Percentiles rank a stretch among this genome's conserved stretches.
These are phyloP conservation scores for Acanthamoeba royreba DNA, from an alignment of 208 protist genomes.

Conservation along the genomic window DNA sequence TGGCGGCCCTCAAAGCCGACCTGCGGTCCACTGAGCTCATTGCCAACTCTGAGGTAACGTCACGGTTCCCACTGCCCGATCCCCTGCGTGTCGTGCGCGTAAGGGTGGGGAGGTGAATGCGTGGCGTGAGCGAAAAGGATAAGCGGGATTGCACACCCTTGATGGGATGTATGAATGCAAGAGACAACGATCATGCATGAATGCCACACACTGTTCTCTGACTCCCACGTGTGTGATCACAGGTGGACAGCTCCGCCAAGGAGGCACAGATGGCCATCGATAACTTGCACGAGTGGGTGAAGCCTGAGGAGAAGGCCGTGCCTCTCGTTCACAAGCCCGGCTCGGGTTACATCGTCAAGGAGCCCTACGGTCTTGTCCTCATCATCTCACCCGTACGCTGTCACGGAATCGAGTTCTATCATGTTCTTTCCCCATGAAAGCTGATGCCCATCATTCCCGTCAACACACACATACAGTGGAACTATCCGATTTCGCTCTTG, in stretches of 20 bases:
- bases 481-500: slow-evolving; percentile 85
- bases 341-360: slow-evolving; percentile 70
- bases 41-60: slow-evolving; percentile 52
- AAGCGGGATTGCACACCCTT: too few species aligned
- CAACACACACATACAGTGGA: slow-evolving; percentile 79
- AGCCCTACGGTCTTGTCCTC: slow-evolving; percentile 86
- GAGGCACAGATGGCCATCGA: background rate
- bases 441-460: slow-evolving; percentile 57
- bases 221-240: too few species aligned
- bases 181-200: too few species aligned
- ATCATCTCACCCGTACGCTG: slow-evolving; percentile 88
- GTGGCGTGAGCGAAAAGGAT: too few species aligned
- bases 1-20: slow-evolving; percentile 70
- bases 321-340: slow-evolving; percentile 63
- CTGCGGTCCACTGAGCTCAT: slow-evolving; percentile 53
- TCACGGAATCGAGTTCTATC: too few species aligned
- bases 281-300: slow-evolving; percentile 70
- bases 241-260: slow-evolving; percentile 46
- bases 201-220: too few species aligned
- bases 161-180: too few species aligned
- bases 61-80: background rate
- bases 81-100: too few species aligned
- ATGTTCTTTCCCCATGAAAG: too few species aligned
- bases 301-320: slow-evolving; percentile 43
- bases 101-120: too few species aligned